Evolutionary conservation across 176 grass and related monocot species (phyloP), one percentile per base, ranked within the genome.

Genomic region (Phyllostachys edulis): DNA sequence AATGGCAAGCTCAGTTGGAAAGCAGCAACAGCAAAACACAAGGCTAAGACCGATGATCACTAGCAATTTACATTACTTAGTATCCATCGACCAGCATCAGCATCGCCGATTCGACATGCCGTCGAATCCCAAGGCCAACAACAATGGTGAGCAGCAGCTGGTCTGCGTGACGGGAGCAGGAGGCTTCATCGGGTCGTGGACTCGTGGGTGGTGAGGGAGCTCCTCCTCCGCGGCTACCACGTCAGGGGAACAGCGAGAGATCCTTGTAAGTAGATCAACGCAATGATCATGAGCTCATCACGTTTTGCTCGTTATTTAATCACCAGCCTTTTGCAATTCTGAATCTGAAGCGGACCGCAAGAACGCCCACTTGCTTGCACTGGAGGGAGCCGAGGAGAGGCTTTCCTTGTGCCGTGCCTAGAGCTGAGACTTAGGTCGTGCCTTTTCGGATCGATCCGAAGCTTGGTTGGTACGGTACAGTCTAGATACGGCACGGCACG

Each of bases 191-290:
- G 78, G 36, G 1, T 81, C 78, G 40, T 81, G 78, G 78, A 5
- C 51, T 81, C 78, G 40, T 81, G 78, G 78, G 15, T 69, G 40
- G 78, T 81, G 13, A 69, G 24, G 37, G 62, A 70, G 8, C 79
- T 82, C 41, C 79, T 82, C 65, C 65, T 18, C 7, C 45, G 49
- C 14, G 79, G 34, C 3, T 82, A 82, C 77, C 82, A 55, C 4
- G 90, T 92, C 44, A 92, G 87, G 68, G 90, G 90, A 68, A 92
- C 90, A 0, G 82, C 83, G 1, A 92, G 90, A 32, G 78, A 92
- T 69, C 87, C 87, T 34, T 34, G 32, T 34, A 34, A 34, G 32
- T 2, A 34, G 32, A 34, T 34, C 32, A 34, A 34, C 2, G 32
- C 32, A 34, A 2, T 34, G 32, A 34, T 34, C 49, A 51, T 5